A percentile compares a stretch with the other conserved stretches of the same genome.
phyloP scores from a whole-genome alignment of 202 grass and related monocot genomes.

The Hordeum pubiflorum region DNA sequence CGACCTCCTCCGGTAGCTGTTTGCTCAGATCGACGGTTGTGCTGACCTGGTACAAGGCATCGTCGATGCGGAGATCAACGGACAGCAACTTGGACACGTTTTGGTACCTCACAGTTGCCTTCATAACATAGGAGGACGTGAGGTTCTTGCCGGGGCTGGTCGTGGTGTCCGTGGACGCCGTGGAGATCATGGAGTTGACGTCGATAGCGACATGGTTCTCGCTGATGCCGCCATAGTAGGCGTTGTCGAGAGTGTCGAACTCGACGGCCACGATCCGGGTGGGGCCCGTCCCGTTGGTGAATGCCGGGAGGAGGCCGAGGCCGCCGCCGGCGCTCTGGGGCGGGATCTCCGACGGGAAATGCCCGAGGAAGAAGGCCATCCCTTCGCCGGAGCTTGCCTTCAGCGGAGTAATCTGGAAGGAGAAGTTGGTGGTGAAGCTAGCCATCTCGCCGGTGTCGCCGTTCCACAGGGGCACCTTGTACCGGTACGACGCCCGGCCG shows the following conservation, averaged over 20 bases:
- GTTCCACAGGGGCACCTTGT: neutral
- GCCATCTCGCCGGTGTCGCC: neutral
- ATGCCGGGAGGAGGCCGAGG: slow-evolving; percentile 1
- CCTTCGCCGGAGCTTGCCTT: neutral
- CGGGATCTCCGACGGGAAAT: neutral
- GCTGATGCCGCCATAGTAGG: rapidly evolving
- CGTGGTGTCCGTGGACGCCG: neutral
- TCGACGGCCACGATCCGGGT: slow-evolving; percentile 28
- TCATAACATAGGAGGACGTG: neutral
- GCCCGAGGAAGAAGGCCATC: slow-evolving; percentile 47
- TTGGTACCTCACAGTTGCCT: slow-evolving; percentile 20
- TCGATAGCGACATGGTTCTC: neutral
- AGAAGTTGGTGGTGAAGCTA: slow-evolving; percentile 7
- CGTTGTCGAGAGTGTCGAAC: neutral
- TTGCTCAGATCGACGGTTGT: neutral
- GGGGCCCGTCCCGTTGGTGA: neutral
- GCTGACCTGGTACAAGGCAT: neutral
- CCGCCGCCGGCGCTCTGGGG: neutral
- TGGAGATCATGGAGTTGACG: slow-evolving; percentile 8
- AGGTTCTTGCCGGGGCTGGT: neutral
- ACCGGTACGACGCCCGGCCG: neutral
- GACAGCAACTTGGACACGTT: neutral
- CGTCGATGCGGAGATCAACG: neutral
- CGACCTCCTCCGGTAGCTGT: neutral
- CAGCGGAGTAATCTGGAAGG: neutral